A percentile compares a stretch with the other conserved stretches of the same genome.
These are phyloP conservation scores for Grigorovia humatica DNA, from an alignment of 805 yeast species.

Conservation along the genomic window DNA sequence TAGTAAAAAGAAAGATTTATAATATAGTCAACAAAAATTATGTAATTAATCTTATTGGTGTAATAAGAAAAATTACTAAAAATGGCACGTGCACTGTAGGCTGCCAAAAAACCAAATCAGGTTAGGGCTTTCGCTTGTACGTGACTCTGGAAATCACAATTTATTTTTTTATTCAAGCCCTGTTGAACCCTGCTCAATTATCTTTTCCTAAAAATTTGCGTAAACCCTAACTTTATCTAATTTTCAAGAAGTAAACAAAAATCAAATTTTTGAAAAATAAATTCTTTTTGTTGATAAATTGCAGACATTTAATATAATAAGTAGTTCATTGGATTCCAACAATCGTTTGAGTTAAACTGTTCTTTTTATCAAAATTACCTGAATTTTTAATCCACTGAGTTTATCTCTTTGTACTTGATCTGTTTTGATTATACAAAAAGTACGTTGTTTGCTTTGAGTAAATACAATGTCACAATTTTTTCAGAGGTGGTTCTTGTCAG, in stretches of 20 bases:
- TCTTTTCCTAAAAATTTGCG: background rate
- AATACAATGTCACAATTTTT: conserved; percentile 28
- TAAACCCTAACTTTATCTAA: background rate
- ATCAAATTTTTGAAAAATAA: background rate
- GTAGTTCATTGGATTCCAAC: background rate
- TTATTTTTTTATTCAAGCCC: no score
- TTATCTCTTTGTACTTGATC: no score
- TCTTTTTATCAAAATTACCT: background rate
- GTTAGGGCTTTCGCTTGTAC: no score
- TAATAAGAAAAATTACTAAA: no score
- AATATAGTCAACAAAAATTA: no score
- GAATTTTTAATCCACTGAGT: no score
- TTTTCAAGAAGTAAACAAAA: no score
- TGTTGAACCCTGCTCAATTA: background rate
- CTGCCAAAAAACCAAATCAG: no score
- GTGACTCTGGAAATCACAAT: no score
- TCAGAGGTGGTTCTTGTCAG: conserved; percentile 43
- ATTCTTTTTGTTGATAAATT: background rate
- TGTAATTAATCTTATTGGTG: background rate
- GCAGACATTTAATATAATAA: background rate
- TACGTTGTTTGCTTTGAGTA: background rate
- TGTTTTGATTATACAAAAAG: no score
- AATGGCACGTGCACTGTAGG: no score
- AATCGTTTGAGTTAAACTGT: background rate
- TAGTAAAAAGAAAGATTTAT: no score